Evolutionary conservation across 1,284 basidiomycete species (phyloP).

Genomic region (Amylostereum areolatum): DNA sequence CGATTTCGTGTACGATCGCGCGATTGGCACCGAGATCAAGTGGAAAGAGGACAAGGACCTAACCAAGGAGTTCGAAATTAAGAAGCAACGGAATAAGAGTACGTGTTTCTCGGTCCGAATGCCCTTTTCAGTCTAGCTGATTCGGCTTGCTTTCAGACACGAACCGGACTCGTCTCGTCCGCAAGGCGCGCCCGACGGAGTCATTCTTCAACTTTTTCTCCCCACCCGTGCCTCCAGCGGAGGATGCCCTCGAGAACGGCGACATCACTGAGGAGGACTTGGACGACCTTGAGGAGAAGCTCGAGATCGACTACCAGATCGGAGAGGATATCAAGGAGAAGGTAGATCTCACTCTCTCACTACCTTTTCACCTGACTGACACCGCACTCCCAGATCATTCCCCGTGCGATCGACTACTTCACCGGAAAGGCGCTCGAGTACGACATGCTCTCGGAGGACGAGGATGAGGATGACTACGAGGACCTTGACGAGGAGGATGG

Average conservation of each 20-base stretch:
- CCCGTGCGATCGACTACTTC: slow-evolving; percentile 93
- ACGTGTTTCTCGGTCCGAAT: slow-evolving; percentile 21
- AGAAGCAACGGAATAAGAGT: slow-evolving; percentile 99
- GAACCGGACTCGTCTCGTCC: slow-evolving; percentile 87
- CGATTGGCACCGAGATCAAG: slow-evolving; percentile 85
- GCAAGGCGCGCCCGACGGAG: slow-evolving; percentile 82
- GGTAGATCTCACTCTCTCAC: slow-evolving; percentile 32
- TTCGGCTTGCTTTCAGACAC: slow-evolving; percentile 54
- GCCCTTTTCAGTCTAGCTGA: slow-evolving; percentile 4
- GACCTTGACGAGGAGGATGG: slow-evolving; percentile 54
- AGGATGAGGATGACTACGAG: slow-evolving; percentile 56
- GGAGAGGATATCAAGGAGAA: slow-evolving; percentile 98
- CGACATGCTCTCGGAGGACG: slow-evolving; percentile 74
- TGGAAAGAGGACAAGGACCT: slow-evolving; percentile 99
- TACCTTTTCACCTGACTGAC: background rate
- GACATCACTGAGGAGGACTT: slow-evolving; percentile 84
- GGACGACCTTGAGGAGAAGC: slow-evolving; percentile 85
- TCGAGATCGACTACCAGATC: slow-evolving; percentile 97
- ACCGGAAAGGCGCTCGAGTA: slow-evolving; percentile 94
- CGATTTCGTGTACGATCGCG: slow-evolving; percentile 93
- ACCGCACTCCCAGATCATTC: slow-evolving; percentile 63
- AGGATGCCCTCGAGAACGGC: slow-evolving; percentile 67
- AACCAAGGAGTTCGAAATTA: slow-evolving; percentile 96
- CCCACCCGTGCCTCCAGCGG: slow-evolving; percentile 73
- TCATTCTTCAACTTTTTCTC: slow-evolving; percentile 99